Base-by-base conservation (phyloP, 163 green algal species). In the Chloromonas sp. region DNA sequence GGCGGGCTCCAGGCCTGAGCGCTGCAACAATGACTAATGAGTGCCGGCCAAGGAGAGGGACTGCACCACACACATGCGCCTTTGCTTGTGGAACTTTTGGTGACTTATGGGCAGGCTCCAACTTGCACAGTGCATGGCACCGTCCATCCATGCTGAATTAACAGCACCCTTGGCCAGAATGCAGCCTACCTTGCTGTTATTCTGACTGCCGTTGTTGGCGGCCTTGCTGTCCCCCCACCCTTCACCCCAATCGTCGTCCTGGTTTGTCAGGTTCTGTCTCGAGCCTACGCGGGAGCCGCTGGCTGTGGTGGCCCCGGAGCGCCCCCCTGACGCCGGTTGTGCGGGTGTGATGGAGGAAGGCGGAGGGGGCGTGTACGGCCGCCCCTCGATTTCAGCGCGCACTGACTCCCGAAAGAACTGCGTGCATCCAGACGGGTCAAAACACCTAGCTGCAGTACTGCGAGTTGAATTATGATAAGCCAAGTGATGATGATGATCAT, bases 381-480 rank as follows among this genome's bases (percentile, higher is more conserved):
- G 87, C 57, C 95, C 96, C 84, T 98, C 95, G 2, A 94, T 89
- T 77, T 95, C 89, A 1, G 96, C 95, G 1, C 90, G 89, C 61
- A 99, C 87, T 90, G 95, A 97, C 36, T 99, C 95, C 0, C 96
- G 91, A 86, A 95, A 99, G 58, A 94, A 92, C 93, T 98, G 90
- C 82, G 84, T 11, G 60, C 14, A 58, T 36, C 36, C 36, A 36
- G 36, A 36, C 36, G 36, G 36, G 36, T 36, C 36, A 36, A 36
- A 36, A 36, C 36, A 36, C 36, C 36, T 36, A 36, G 36, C 36
- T 36, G 36, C 36, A 36, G 36, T 36, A 36, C 36, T 36, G 36
- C 36, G 36, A 36, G 36, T 36, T 36, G 36, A 36, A 36, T 36
- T 36, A 36, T 36, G 36, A 36, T 36, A 36, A 36, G 36, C 36